Conservation (phyloP, 2,329 filamentous ascomycete species). For the Rugonectria rugulosa region DNA sequence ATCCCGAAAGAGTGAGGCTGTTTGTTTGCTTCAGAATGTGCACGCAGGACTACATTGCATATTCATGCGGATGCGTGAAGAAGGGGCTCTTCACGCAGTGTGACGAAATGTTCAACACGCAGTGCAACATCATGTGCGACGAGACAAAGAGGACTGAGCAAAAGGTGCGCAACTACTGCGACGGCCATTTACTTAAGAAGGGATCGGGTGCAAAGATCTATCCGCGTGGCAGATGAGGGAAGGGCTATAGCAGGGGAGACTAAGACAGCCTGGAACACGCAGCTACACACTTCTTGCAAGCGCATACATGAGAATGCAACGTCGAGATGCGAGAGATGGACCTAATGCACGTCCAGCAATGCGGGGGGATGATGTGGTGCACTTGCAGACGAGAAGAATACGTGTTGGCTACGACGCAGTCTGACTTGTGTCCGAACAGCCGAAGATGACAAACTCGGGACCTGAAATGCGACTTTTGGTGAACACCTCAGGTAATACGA, state of each 20-base stretch:
- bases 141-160: neutral
- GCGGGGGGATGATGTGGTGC: too few relatives aligned
- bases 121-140: neutral
- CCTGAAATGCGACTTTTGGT: neutral
- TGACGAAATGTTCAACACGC: neutral
- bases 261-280: conserved; percentile 4
- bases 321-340: neutral
- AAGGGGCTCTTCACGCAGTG: conserved; percentile 4
- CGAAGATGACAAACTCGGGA: neutral
- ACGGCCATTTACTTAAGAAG: neutral
- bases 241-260: neutral
- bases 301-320: conserved; percentile 6
- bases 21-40: neutral
- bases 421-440: neutral
- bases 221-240: neutral
- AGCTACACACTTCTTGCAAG: neutral
- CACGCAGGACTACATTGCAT: neutral
- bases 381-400: too few relatives aligned
- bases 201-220: neutral
- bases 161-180: neutral
- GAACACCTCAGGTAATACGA: neutral
- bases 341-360: conserved; percentile 1
- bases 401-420: too few relatives aligned
- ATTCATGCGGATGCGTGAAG: neutral
- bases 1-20: neutral